phyloP scores from a whole-genome alignment of 1,284 basidiomycete genomes.

The Fomitopsis palustris region DNA sequence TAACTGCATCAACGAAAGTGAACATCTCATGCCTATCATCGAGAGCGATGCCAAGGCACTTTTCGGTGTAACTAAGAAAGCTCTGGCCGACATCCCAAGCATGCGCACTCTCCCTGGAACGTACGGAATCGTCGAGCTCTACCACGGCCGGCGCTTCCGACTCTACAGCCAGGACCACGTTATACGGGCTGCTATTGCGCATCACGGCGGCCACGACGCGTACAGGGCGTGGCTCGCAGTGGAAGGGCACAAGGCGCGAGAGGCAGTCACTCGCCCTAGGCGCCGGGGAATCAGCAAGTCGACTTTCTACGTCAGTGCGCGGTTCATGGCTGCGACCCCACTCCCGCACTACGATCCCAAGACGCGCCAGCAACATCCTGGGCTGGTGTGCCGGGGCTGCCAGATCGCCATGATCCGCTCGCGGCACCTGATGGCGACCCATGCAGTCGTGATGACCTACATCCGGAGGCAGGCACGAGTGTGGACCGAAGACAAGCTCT shows the following conservation, averaged over 20 bases:
- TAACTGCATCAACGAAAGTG: background rate
- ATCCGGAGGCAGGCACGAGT: background rate
- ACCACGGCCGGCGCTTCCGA: background rate
- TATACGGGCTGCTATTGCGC: background rate
- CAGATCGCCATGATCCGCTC: background rate
- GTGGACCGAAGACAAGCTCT: background rate
- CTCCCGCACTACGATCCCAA: background rate
- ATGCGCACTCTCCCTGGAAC: background rate
- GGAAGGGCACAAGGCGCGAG: background rate
- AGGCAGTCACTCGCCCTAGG: background rate
- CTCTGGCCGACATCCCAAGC: background rate
- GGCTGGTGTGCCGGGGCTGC: background rate
- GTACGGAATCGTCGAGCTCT: background rate
- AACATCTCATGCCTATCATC: background rate
- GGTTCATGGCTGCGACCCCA: background rate
- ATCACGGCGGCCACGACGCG: background rate
- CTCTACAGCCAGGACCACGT: background rate
- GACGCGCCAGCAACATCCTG: background rate
- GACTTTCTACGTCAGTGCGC: background rate
- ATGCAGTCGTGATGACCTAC: background rate
- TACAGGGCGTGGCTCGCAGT: background rate
- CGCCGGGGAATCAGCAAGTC: background rate
- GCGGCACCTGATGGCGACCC: background rate
- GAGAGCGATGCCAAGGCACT: constrained; percentile 1
- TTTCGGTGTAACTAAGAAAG: background rate